phyloP scores from a whole-genome alignment of 306 rosid genomes.

The Abrus precatorius region DNA sequence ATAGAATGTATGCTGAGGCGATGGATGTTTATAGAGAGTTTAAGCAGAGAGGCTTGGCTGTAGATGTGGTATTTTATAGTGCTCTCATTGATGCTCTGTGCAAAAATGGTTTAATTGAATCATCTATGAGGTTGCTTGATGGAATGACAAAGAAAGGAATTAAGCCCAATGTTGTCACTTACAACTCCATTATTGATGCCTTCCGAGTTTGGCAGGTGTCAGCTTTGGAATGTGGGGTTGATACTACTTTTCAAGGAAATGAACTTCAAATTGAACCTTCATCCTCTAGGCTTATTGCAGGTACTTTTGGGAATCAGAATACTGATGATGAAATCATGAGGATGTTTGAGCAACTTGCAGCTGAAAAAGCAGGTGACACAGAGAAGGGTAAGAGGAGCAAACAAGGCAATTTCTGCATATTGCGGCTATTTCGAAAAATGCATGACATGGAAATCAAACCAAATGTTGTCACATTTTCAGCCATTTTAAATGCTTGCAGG shows the following conservation, averaged over 20 bases:
- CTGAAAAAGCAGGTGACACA: constrained; percentile 63
- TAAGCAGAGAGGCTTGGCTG: constrained; percentile 73
- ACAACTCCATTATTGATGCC: constrained; percentile 83
- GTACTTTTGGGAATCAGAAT: constrained; percentile 30
- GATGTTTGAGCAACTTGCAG: constrained; percentile 65
- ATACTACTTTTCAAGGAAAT: constrained; percentile 36
- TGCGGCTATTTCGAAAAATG: constrained; percentile 79
- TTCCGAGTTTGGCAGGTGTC: constrained; percentile 59
- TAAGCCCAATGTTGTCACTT: constrained; percentile 88
- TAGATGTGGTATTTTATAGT: constrained; percentile 91
- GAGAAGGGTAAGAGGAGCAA: constrained; percentile 51
- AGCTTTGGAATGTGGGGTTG: constrained; percentile 49
- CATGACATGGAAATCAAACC: constrained; percentile 56
- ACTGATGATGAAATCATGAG: constrained; percentile 45
- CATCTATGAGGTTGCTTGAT: constrained; percentile 84
- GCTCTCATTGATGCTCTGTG: constrained; percentile 81
- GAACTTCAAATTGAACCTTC: constrained; percentile 31
- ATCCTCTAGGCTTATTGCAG: constrained; percentile 38
- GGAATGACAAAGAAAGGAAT: constrained; percentile 89
- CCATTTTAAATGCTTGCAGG: constrained; percentile 98
- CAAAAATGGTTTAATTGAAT: constrained; percentile 72
- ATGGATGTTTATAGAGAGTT: constrained; percentile 75
- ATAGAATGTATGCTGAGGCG: constrained; percentile 76
- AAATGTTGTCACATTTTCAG: constrained; percentile 75
- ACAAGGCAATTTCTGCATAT: constrained; percentile 49